phyloP scores from a whole-genome alignment of 1,139 yeast species.

The Candida tetrigidarum region DNA sequence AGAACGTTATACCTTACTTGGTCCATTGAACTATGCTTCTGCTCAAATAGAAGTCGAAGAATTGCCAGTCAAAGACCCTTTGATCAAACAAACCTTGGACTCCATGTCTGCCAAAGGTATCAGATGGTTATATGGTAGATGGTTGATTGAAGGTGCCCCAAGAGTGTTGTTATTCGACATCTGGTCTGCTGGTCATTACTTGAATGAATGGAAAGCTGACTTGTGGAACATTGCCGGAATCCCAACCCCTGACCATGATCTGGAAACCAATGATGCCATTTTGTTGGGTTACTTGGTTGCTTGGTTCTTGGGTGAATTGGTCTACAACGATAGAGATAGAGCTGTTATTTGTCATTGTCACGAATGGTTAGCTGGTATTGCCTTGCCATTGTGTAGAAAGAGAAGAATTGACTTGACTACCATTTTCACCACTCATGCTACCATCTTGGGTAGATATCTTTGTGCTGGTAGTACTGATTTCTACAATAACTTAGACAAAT shows the following conservation, averaged over 20 bases:
- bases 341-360: constrained; percentile 96
- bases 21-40: constrained; percentile 79
- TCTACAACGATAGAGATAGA: constrained; percentile 75
- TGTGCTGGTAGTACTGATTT: constrained; percentile 98
- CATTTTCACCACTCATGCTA: constrained; percentile 97
- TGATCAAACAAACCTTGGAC: constrained; percentile 63
- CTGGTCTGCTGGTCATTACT: constrained; percentile 66
- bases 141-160: constrained; percentile 99
- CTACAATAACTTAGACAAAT: constrained; percentile 86
- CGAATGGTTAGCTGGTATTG: constrained; percentile 98
- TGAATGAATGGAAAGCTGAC: constrained; percentile 95
- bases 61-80: constrained; percentile 67
- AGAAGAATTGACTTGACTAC: constrained; percentile 94
- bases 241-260: constrained; percentile 89
- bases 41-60: constrained; percentile 96
- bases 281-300: constrained; percentile 92
- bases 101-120: constrained; percentile 84
- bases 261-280: constrained; percentile 90
- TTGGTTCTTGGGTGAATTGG: constrained; percentile 96
- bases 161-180: constrained; percentile 87
- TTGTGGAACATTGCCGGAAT: constrained; percentile 91
- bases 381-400: constrained; percentile 89
- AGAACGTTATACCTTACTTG: constrained; percentile 84
- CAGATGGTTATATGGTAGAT: constrained; percentile 84
- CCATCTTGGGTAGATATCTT: constrained; percentile 89